Percentiles rank a stretch among this genome's conserved stretches.
Conservation (phyloP, 169 alveolate species). For the Ichthyophthirius multifiliis region DNA sequence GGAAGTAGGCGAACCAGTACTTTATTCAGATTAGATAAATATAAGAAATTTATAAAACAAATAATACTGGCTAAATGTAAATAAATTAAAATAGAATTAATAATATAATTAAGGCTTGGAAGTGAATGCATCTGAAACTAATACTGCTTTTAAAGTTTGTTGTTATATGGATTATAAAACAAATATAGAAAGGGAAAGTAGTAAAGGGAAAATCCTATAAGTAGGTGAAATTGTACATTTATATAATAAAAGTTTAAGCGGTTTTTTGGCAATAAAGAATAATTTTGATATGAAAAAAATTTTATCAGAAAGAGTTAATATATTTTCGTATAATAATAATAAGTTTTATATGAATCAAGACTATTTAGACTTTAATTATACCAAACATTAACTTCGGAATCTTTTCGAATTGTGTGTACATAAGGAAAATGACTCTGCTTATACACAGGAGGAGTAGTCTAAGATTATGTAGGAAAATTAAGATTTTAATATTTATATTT, state of each 20-base stretch:
- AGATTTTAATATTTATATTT: background rate
- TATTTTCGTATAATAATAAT: background rate
- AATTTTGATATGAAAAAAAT: background rate
- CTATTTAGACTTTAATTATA: background rate
- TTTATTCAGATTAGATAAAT: constrained; percentile 30
- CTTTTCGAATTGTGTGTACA: background rate
- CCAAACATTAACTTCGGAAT: background rate
- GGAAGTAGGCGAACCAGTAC: constrained; percentile 30
- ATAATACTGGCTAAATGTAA: constrained; percentile 2
- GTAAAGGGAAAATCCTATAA: background rate
- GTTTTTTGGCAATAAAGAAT: background rate
- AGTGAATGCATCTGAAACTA: constrained; percentile 35
- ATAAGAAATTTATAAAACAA: background rate
- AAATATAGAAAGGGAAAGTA: background rate
- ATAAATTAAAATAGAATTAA: background rate
- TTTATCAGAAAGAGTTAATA: background rate
- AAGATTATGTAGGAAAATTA: background rate
- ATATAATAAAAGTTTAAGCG: background rate
- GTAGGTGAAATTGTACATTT: background rate
- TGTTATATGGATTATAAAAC: constrained; percentile 27
- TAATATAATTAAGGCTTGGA: background rate
- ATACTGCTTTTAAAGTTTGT: constrained; percentile 19
- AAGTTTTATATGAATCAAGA: background rate
- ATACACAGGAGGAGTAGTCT: background rate
- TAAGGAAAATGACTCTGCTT: background rate